Evolutionary conservation across 1,139 yeast species (phyloP).

Genomic region (Pichia inconspicua): DNA sequence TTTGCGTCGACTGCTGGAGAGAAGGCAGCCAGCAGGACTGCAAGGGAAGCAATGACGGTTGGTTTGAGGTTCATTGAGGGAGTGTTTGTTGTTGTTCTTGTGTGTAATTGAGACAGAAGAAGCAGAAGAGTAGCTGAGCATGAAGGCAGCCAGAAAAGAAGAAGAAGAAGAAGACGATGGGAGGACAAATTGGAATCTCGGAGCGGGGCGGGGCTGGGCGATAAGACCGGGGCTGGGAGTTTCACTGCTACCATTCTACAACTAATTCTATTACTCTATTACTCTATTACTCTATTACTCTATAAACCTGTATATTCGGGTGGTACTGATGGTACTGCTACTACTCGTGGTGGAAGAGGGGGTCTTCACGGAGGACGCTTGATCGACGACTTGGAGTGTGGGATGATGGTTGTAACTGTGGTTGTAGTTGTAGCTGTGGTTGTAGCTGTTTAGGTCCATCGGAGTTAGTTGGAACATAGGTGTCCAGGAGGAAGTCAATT

Average conservation of each 20-base stretch:
- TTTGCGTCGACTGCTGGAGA: conserved; percentile 43
- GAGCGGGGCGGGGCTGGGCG: no score
- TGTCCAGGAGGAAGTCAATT: conserved; percentile 26
- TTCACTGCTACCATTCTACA: no score
- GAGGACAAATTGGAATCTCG: no score
- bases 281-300: no score
- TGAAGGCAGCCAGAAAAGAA: neutral
- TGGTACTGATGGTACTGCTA: no score
- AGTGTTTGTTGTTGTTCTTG: neutral
- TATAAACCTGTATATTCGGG: no score
- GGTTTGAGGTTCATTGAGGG: conserved; percentile 30
- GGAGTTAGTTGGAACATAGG: neutral
- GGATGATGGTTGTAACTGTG: neutral
- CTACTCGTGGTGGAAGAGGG: no score
- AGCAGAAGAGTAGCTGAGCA: neutral
- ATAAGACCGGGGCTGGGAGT: no score
- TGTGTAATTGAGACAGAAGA: neutral
- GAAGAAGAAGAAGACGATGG: neutral
- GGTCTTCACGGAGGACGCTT: neutral
- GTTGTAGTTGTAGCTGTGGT: neutral
- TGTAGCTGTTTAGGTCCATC: neutral
- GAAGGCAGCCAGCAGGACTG: conserved; percentile 37
- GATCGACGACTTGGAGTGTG: neutral
- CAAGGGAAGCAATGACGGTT: conserved; percentile 40
- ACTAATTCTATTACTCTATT: no score